Percentiles rank a stretch among this genome's conserved stretches.
Conservation (phyloP, 495 filamentous ascomycete species). For the Xylaria telfairii region DNA sequence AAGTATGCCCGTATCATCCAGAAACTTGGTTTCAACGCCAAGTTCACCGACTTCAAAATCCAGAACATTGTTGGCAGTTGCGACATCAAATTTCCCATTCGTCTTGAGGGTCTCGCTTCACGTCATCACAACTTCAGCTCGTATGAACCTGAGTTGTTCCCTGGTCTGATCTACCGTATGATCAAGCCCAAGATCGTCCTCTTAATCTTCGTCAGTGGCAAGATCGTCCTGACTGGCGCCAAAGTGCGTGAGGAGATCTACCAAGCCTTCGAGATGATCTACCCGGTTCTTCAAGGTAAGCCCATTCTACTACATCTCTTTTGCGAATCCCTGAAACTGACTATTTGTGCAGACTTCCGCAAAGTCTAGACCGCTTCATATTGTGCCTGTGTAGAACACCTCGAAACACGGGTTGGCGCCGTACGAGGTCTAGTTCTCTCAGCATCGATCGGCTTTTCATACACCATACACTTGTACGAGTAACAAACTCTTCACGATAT, state of each 20-base stretch:
- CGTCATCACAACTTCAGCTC: conserved; percentile 99
- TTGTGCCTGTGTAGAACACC: not conserved
- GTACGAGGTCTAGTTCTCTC: not conserved
- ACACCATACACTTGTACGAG: conserved; percentile 60
- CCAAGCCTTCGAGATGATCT: conserved; percentile 98
- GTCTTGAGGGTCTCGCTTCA: conserved; percentile 90
- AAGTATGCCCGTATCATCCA: conserved; percentile 99
- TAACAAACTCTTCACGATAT: conserved; percentile 55
- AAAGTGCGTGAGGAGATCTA: conserved; percentile 99
- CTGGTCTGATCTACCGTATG: conserved; percentile 99
- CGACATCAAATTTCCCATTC: conserved; percentile 99
- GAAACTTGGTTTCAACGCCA: conserved; percentile 99
- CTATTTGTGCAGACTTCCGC: conserved; percentile 49
- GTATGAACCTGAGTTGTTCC: conserved; percentile 98
- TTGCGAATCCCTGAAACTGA: conserved; percentile 11
- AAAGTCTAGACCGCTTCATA: conserved; percentile 47
- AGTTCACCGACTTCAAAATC: conserved; percentile 99
- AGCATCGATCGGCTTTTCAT: conserved; percentile 22
- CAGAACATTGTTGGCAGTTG: conserved; percentile 99
- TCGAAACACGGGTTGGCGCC: not conserved
- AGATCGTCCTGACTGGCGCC: conserved; percentile 97
- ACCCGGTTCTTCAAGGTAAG: conserved; percentile 92
- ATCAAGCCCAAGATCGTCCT: conserved; percentile 99
- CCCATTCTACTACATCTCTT: not conserved
- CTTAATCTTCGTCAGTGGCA: conserved; percentile 97